These are phyloP conservation scores for Chaetomium cochliodes DNA, from an alignment of 495 filamentous ascomycete genomes.

Conservation along the genomic window DNA sequence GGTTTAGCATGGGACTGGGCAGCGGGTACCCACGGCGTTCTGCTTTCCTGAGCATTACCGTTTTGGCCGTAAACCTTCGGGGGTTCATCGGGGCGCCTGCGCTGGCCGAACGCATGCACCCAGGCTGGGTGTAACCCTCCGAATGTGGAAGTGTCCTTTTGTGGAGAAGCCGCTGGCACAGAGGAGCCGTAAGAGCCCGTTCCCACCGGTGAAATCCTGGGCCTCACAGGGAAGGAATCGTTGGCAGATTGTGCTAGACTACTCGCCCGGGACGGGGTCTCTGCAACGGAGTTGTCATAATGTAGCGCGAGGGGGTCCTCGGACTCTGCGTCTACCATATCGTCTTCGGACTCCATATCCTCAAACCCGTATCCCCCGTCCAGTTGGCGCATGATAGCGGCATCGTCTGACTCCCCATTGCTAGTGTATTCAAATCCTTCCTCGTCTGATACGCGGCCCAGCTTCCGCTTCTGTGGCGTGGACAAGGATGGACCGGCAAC, in stretches of 20 bases:
- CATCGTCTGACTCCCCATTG: slow-evolving; percentile 29
- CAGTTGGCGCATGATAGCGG: slow-evolving; percentile 25
- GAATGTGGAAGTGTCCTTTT: neutral
- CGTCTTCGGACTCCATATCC: neutral
- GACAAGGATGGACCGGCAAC: slow-evolving; percentile 36
- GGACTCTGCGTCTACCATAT: slow-evolving; percentile 4
- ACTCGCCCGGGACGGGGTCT: slow-evolving; percentile 11
- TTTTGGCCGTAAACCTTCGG: neutral
- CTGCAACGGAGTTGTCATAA: neutral
- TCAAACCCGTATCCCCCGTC: slow-evolving; percentile 1
- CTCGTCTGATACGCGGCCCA: slow-evolving; percentile 14
- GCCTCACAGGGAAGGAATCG: neutral
- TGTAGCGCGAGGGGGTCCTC: slow-evolving; percentile 12
- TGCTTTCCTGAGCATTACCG: slow-evolving; percentile 1
- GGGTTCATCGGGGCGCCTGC: neutral
- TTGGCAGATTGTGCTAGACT: slow-evolving; percentile 4
- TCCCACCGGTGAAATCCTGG: neutral
- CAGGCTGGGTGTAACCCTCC: slow-evolving; percentile 8
- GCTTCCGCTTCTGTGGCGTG: slow-evolving; percentile 35
- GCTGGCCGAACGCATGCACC: slow-evolving; percentile 5
- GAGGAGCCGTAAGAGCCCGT: neutral
- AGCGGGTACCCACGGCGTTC: neutral
- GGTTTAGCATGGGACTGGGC: too few species aligned
- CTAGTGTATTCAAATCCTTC: slow-evolving; percentile 20
- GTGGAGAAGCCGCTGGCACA: neutral